phyloP scores from a whole-genome alignment of 2,329 filamentous ascomycete species.

The Penicillium sclerotiorum region DNA sequence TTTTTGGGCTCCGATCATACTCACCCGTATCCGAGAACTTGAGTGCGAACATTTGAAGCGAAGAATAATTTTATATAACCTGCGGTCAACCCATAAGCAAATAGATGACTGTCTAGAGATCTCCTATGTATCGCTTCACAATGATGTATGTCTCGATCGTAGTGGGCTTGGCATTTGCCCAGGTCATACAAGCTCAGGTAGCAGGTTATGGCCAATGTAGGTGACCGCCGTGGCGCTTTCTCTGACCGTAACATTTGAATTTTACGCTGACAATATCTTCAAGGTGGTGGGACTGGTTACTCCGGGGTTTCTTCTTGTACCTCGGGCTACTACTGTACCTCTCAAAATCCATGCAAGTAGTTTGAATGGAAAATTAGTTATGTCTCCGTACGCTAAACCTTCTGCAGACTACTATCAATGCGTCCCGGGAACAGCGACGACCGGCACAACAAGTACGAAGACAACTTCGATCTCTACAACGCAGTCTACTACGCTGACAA shows the following conservation, averaged over 20 bases:
- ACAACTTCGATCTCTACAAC: slow-evolving; percentile 1
- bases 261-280: neutral
- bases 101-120: neutral
- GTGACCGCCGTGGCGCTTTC: neutral
- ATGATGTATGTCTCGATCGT: neutral
- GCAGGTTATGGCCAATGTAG: slow-evolving; percentile 18
- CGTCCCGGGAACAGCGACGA: slow-evolving; percentile 14
- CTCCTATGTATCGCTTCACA: neutral
- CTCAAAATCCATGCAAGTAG: slow-evolving; percentile 20
- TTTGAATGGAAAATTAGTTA: neutral
- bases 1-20: neutral
- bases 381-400: neutral
- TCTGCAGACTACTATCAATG: slow-evolving; percentile 20
- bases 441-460: slow-evolving; percentile 4
- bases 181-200: slow-evolving; percentile 15
- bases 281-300: slow-evolving; percentile 19
- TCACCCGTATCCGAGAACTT: neutral
- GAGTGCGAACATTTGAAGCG: neutral
- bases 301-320: slow-evolving; percentile 17
- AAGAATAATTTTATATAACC: neutral
- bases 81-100: neutral
- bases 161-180: neutral
- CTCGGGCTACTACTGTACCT: slow-evolving; percentile 16
- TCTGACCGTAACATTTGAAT: neutral
- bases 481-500: slow-evolving; percentile 9